phyloP scores from a whole-genome alignment of 1,284 basidiomycete genomes.

The Neonothopanus nambi region DNA sequence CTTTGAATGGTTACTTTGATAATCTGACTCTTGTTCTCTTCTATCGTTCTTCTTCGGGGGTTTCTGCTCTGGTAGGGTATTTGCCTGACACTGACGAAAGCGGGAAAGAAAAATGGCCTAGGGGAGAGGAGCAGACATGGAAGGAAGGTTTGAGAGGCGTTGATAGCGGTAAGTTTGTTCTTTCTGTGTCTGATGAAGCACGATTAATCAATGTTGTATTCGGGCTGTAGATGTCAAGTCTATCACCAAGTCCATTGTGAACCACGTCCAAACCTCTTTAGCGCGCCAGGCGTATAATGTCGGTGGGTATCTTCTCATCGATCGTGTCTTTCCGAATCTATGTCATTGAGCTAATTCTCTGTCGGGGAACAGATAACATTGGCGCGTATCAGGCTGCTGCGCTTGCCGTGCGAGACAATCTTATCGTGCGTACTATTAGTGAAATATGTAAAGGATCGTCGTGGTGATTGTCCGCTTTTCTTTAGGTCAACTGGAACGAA shows the following conservation, averaged over 20 bases:
- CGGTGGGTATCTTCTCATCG: constrained; percentile 37
- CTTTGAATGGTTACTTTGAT: background rate
- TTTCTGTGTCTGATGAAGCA: constrained; percentile 2
- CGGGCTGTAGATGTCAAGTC: constrained; percentile 50
- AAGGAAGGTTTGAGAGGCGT: constrained; percentile 63
- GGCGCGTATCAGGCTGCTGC: constrained; percentile 83
- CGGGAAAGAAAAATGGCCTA: constrained; percentile 83
- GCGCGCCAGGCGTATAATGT: constrained; percentile 88
- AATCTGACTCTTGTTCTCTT: constrained; percentile 5
- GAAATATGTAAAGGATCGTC: background rate
- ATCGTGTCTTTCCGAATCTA: background rate
- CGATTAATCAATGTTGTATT: constrained; percentile 6
- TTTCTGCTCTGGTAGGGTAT: constrained; percentile 51
- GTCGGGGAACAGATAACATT: constrained; percentile 53
- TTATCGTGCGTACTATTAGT: constrained; percentile 60
- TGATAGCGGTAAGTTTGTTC: constrained; percentile 49
- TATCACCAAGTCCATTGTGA: constrained; percentile 82
- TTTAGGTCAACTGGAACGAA: constrained; percentile 76
- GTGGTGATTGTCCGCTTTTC: background rate
- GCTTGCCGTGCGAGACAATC: constrained; percentile 81
- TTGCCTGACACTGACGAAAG: constrained; percentile 70
- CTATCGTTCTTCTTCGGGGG: background rate
- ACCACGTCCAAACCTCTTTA: constrained; percentile 85
- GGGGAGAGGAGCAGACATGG: constrained; percentile 82
- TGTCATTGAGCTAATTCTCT: background rate